Evolutionary conservation across 768 basidiomycete species (phyloP), one percentile per base, ranked within the genome.

Genomic region (Boletus pseudopeckii): DNA sequence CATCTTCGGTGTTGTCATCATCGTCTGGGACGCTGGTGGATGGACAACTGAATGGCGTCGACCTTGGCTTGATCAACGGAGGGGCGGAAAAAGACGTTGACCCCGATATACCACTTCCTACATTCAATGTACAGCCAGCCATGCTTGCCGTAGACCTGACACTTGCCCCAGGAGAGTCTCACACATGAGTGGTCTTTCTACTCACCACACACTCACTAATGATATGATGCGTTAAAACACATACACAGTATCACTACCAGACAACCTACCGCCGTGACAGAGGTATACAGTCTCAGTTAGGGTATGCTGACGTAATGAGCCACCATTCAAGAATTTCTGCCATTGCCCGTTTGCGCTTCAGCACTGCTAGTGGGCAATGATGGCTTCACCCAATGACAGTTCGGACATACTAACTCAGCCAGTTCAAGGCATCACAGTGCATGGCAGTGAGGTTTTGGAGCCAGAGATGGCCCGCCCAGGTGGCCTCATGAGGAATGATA

Each of bases 61-160:
- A 72, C 1, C 59, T 77, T 2, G 74, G 72, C 1, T 51, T 74
- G 47, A 61, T 52, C 8, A 49, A 55, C 43, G 47, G 57, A 28
- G 66, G 58, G n/a, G 50, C 51, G 6, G 72, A 74, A 2, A 81
- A 80, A 26, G 77, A 79, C 5, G 65, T 83, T n/a, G 81, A 84
- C 53, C 79, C 81, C 0, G 86, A 87, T 33, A 68, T 70, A 4
- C 86, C 85, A 0, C 68, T 98, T 17, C 94, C 96, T 1, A 93
- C 91, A 1, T 85, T 96, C 24, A 87, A 94, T 56, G 84, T 88
- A 0, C 87, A 88, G 53, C 88, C 90, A 10, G 82, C 88, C 32
- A 88, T 98, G 82, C 75, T 98, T 10, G 93, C 89, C 0, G 91
- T 99, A 0, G 97, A 98, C 70, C 66, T 98, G 30, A 72, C 76